Percentiles rank a stretch among this genome's conserved stretches.
phyloP scores from a whole-genome alignment of 2,329 filamentous ascomycete genomes.

The Penicillium janthinellum region DNA sequence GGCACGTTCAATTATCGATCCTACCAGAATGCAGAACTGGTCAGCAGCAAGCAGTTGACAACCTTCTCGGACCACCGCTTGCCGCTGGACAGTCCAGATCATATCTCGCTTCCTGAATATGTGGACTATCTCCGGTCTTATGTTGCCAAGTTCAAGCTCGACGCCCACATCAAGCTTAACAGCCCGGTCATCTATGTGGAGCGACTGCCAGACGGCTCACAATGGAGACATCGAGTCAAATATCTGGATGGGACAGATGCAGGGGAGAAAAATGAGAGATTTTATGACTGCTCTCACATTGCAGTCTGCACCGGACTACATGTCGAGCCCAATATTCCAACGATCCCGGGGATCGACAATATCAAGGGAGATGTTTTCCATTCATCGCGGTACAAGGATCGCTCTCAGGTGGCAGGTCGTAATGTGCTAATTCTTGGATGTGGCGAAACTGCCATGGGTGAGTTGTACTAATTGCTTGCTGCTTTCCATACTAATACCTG shows the following conservation, averaged over 20 bases:
- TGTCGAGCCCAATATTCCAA: slow-evolving; percentile 17
- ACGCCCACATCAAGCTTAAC: slow-evolving; percentile 13
- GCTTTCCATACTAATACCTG: neutral
- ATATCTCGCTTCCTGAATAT: slow-evolving; percentile 16
- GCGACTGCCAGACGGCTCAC: slow-evolving; percentile 3
- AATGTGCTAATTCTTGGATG: slow-evolving; percentile 18
- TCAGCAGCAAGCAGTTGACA: slow-evolving; percentile 19
- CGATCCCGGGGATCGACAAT: slow-evolving; percentile 16
- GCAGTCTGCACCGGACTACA: slow-evolving; percentile 19
- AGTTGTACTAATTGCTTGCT: neutral
- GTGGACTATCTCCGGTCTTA: slow-evolving; percentile 20
- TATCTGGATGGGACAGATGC: slow-evolving; percentile 7
- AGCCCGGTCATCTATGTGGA: slow-evolving; percentile 13
- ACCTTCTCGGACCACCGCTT: slow-evolving; percentile 20
- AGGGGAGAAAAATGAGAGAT: slow-evolving; percentile 1
- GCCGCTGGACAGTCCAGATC: slow-evolving; percentile 14
- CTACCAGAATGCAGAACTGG: slow-evolving; percentile 16
- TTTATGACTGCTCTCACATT: slow-evolving; percentile 15
- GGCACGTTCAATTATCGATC: slow-evolving; percentile 20
- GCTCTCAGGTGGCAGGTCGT: slow-evolving; percentile 16
- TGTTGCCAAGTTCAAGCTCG: slow-evolving; percentile 13
- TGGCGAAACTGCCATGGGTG: slow-evolving; percentile 21
- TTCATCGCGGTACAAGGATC: slow-evolving; percentile 16
- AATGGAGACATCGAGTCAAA: slow-evolving; percentile 15
- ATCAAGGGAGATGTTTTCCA: slow-evolving; percentile 18